Base-by-base conservation (phyloP, 2,329 filamentous ascomycete species). In the Ceratocystis cubensis region DNA sequence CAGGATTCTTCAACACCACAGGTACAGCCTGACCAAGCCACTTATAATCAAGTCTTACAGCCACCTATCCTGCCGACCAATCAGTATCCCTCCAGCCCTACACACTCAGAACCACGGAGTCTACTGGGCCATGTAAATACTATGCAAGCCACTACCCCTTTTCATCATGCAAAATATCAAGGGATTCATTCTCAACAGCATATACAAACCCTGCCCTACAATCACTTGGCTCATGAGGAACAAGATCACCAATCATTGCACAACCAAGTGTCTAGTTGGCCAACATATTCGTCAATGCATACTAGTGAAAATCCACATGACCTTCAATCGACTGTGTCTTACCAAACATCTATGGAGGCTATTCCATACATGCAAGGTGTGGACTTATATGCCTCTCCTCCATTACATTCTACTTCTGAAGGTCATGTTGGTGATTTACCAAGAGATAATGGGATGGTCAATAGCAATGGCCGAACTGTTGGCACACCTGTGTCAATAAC, bases 201-300 rank as follows among this genome's bases (percentile, higher is more conserved):
- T 37, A 22, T 37, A 22, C 30, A 57, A 17, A 30, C 28, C 1
- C 25, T 30, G 17, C 20, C 37, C 13, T 46, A 30, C 59, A 61
- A 25, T 44, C 37, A 13, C 6, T 17, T 48, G 15, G 30, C 53
- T n/a, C 63, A 41, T 13, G 63, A 64, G 5, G 63, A 30, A 5
- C 2, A 44, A 17, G 37, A 48, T 25, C 64, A 61, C n/a, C 44
- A 65, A 17, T 20, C 53, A 28, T n/a, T 44, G 3, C 28, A 53
- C 10, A 20, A 28, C 20, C 53, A 65, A 17, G 53, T 28, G 10
- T 53, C 64, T 17, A 17, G 33, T 8, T 22, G 37, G 22, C 6
- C 33, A n/a, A 56, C 41, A 10, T 65, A 61, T 48, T 20, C 64
- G 5, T 33, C 64, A 22, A 5, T 37, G 13, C 64, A 65, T 22